Evolutionary conservation across 441 rosid species (phyloP), one percentile per base, ranked within the genome.

Genomic region (Lepidium campestre): DNA sequence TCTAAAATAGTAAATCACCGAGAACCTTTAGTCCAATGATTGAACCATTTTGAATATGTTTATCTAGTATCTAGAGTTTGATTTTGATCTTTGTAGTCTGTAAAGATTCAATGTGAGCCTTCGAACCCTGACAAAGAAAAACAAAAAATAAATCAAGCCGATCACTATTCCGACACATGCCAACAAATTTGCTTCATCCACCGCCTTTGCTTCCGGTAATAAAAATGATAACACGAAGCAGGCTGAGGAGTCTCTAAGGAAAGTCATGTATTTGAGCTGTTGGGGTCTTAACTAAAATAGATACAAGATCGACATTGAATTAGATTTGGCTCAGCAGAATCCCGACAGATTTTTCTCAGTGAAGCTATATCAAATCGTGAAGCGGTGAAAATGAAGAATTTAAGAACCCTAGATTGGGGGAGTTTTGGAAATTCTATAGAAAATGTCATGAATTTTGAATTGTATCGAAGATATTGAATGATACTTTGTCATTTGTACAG

Each of bases 221-320:
- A 55, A 35, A 2, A 11, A 7, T 18, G 9, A 34, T 0, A 55
- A 55, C 10, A 20, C 76, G 4, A 78, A 62, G 32, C 54, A 76
- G 18, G 47, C 79, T 0, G 86, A 85, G 40, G 86, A 85, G 31
- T 83, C 89, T 3, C 65, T 82, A 1, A 55, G 80, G 40, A 75
- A 48, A 29, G 81, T 82, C 27, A 83, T 82, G 89, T 82, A 82
- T 68, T 78, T 84, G 72, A 84, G 86, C 15, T 80, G 79, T 22
- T 72, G 83, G 80, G 87, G 86, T 76, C 86, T 84, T 55, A 27
- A 27, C 32, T 27, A 6, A 27, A 4, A 7, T 4, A 2, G 1
- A 35, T 2, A 35, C 5, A 45, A 0, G 34, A 49, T 49, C 6
- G 18, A 23, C 5, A 13, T 10, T 10, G 1, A 22, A 6, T 20